Evolutionary conservation across 345 rosid genomes (phyloP).

Genomic region (Gossypium thurberi): DNA sequence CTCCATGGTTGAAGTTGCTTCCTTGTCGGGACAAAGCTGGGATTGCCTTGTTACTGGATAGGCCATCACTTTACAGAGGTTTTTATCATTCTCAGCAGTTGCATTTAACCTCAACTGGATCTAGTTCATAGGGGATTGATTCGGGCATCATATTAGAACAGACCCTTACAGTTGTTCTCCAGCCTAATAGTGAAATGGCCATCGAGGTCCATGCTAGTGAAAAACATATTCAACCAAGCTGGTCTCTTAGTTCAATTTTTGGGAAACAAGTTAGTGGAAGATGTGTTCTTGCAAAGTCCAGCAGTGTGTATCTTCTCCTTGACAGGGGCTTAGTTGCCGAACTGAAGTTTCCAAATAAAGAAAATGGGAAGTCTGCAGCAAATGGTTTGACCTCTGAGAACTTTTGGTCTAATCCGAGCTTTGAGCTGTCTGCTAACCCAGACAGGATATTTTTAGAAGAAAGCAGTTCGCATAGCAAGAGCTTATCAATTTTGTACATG

Average conservation of each 20-base stretch:
- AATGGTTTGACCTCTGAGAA: slow-evolving; percentile 21
- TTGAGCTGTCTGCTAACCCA: slow-evolving; percentile 57
- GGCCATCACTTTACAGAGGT: slow-evolving; percentile 84
- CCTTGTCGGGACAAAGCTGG: slow-evolving; percentile 97
- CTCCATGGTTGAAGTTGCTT: slow-evolving; percentile 96
- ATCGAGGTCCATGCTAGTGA: slow-evolving; percentile 21
- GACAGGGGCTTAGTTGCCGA: slow-evolving; percentile 43
- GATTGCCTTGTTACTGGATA: slow-evolving; percentile 66
- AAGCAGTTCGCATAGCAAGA: slow-evolving; percentile 20
- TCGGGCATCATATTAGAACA: slow-evolving; percentile 67
- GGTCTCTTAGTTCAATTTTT: slow-evolving; percentile 79
- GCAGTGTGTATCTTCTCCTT: slow-evolving; percentile 67
- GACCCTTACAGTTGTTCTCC: slow-evolving; percentile 50
- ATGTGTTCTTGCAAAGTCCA: slow-evolving; percentile 72
- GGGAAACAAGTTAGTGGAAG: slow-evolving; percentile 62
- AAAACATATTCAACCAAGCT: slow-evolving; percentile 54
- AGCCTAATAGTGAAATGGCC: slow-evolving; percentile 37
- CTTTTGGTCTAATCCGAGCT: slow-evolving; percentile 28
- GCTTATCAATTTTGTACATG: slow-evolving; percentile 39
- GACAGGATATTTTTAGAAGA: slow-evolving; percentile 54
- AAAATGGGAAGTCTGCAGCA: slow-evolving; percentile 21
- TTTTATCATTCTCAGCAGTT: slow-evolving; percentile 93
- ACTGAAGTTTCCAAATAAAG: slow-evolving; percentile 26
- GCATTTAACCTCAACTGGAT: slow-evolving; percentile 42
- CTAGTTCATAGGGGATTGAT: slow-evolving; percentile 32